Evolutionary conservation across 2,329 filamentous ascomycete genomes (phyloP), one percentile per base, ranked within the genome.

Genomic region (Fusarium pseudoanthophilum): DNA sequence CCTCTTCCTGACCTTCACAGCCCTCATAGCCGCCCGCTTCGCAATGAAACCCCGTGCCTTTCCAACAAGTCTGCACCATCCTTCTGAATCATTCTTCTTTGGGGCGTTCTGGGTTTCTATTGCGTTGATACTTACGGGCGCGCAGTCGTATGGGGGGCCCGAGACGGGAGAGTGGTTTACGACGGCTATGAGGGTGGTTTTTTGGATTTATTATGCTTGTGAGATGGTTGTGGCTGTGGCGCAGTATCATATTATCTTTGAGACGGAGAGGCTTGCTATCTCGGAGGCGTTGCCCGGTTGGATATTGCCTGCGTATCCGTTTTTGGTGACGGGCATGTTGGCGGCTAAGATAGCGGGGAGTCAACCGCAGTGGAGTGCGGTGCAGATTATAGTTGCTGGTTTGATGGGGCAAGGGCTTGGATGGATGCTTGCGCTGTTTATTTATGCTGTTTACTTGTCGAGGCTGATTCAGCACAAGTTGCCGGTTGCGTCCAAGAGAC

Each of bases 161-260:
- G 65, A 46, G 7, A 69, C 67, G 3, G 67, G 67, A 0, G 21
- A 24, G 7, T 69, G 67, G 67, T 48, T 69, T 0, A 59, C 59
- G 2, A 65, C 52, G 0, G 59, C 65, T 2, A 69, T 69, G 36
- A 65, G 67, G 20, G 52, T 69, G 0, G 1, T 69, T 0, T 69
- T 69, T 16, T 69, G 67, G 67, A 69, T 69, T 34, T 69, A 69
- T 18, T 69, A 69, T 21, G 67, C 67, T 13, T 69, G 67, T 28
- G 67, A 69, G n/a, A 69, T 57, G 66, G 24, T 69, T 14, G 67
- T 69, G 5, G 67, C 67, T 0, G 67, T 69, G 1, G 6, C 40
- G 2, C 67, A 69, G 15, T 69, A 69, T 28, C 67, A 69, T 2
- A 69, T 57, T 2, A 69, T 69, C 0, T 69, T 69, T 4, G 67